Conservation (phyloP, 129 eudicot genomes). For the Centaurea solstitialis region DNA sequence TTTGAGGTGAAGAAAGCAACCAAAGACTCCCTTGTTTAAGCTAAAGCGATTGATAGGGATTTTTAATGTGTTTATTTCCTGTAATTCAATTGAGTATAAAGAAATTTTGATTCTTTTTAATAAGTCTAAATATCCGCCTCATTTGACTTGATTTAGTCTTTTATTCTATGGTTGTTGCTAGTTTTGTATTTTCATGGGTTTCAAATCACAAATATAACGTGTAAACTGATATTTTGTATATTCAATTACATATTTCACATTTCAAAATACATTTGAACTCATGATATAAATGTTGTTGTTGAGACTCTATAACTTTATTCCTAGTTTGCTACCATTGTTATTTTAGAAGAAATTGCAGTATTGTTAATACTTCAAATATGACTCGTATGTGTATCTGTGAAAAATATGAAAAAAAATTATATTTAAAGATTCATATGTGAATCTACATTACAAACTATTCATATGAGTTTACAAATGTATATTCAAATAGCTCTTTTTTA, state of each 20-base stretch:
- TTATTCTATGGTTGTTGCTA: not conserved
- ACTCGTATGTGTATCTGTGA: not conserved
- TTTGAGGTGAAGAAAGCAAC: slow-evolving; percentile 46
- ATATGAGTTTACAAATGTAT: not conserved
- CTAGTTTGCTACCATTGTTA: not conserved
- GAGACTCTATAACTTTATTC: not conserved
- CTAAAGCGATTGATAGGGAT: slow-evolving; percentile 23
- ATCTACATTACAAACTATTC: not conserved
- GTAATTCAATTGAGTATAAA: slow-evolving; percentile 28
- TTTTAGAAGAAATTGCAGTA: not conserved
- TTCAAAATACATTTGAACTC: not conserved
- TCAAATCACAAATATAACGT: not conserved
- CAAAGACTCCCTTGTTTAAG: slow-evolving; percentile 70
- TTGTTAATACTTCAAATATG: no score
- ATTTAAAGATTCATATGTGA: no score
- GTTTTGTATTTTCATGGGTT: slow-evolving; percentile 1
- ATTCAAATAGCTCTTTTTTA: not conserved
- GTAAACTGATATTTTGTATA: not conserved
- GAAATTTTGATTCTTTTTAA: slow-evolving; percentile 37
- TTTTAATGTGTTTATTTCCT: slow-evolving; percentile 19
- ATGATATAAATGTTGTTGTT: not conserved
- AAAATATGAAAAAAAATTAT: no score
- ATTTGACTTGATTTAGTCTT: not conserved
- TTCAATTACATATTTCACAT: not conserved
- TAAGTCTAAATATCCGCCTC: not conserved